phyloP scores from a whole-genome alignment of 2,329 filamentous ascomycete species.

The Myriosclerotinia scirpicola region DNA sequence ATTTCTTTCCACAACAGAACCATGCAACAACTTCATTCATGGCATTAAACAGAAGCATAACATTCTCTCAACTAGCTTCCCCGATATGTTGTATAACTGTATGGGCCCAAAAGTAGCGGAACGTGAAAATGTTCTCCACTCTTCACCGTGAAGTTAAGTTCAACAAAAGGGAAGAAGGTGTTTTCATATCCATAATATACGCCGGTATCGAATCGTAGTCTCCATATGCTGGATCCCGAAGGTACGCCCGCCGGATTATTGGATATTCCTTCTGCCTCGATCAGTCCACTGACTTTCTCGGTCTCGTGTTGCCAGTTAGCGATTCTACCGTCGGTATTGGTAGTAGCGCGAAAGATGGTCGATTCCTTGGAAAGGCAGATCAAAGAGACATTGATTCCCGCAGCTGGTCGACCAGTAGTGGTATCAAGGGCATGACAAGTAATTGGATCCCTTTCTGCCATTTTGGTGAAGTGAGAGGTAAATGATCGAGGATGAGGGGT shows the following conservation, averaged over 20 bases:
- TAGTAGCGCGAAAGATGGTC: slow-evolving; percentile 61
- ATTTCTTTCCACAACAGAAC: neutral
- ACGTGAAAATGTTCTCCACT: slow-evolving; percentile 73
- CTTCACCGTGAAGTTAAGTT: slow-evolving; percentile 53
- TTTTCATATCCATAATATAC: slow-evolving; percentile 66
- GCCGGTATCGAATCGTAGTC: slow-evolving; percentile 70
- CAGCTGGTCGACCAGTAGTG: slow-evolving; percentile 67
- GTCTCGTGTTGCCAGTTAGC: slow-evolving; percentile 53
- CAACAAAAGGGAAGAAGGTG: slow-evolving; percentile 58
- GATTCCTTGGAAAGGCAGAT: slow-evolving; percentile 32
- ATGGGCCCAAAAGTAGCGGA: slow-evolving; percentile 73
- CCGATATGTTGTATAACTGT: slow-evolving; percentile 79
- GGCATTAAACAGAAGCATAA: slow-evolving; percentile 3
- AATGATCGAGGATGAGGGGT: neutral
- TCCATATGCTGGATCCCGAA: slow-evolving; percentile 53
- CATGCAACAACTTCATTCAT: slow-evolving; percentile 20
- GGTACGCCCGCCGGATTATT: slow-evolving; percentile 16
- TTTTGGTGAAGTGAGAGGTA: slow-evolving; percentile 7
- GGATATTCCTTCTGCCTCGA: slow-evolving; percentile 23
- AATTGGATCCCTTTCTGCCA: slow-evolving; percentile 56
- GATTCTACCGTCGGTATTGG: slow-evolving; percentile 76
- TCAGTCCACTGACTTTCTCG: slow-evolving; percentile 23
- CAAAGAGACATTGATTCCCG: slow-evolving; percentile 59
- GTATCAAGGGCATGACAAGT: slow-evolving; percentile 89
- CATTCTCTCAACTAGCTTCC: slow-evolving; percentile 55